Percentiles rank a stretch among this genome's conserved stretches.
phyloP scores from a whole-genome alignment of 371 early-diverging fungal species.

The Homolaphlyctis polyrhiza region DNA sequence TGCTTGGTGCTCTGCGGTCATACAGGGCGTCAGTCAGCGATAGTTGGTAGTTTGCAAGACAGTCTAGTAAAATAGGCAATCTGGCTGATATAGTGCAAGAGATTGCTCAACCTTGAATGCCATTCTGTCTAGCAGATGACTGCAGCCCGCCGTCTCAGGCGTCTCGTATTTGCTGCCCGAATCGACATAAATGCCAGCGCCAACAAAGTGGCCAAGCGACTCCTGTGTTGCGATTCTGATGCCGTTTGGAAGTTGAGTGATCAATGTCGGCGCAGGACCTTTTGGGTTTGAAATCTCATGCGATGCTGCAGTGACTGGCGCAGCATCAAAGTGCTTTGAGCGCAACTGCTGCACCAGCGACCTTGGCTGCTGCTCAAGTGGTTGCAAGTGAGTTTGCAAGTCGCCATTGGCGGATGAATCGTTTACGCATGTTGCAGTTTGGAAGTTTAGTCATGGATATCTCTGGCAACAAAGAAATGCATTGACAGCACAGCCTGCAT shows the following conservation, averaged over 20 bases:
- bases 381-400: too few species aligned
- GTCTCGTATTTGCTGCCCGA: slow-evolving; percentile 87
- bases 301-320: too few species aligned
- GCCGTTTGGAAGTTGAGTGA: slow-evolving; percentile 83
- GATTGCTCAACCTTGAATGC: slow-evolving; percentile 96
- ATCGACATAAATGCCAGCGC: slow-evolving; percentile 84
- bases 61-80: neutral
- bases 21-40: neutral
- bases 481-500: too few species aligned
- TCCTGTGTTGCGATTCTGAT: slow-evolving; percentile 76
- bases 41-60: neutral
- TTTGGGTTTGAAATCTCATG: too few species aligned
- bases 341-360: too few species aligned
- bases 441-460: too few species aligned
- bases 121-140: slow-evolving; percentile 83
- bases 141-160: slow-evolving; percentile 61
- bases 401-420: too few species aligned
- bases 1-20: slow-evolving; percentile 17
- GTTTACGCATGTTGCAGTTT: too few species aligned
- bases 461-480: too few species aligned
- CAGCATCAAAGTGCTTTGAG: too few species aligned
- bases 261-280: slow-evolving; percentile 26
- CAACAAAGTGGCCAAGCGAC: slow-evolving; percentile 83
- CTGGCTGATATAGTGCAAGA: too few species aligned
- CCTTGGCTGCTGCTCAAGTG: too few species aligned